Evolutionary conservation across 2,329 filamentous ascomycete genomes (phyloP), one percentile per base, ranked within the genome.

Genomic region (Myriosclerotinia scirpicola): DNA sequence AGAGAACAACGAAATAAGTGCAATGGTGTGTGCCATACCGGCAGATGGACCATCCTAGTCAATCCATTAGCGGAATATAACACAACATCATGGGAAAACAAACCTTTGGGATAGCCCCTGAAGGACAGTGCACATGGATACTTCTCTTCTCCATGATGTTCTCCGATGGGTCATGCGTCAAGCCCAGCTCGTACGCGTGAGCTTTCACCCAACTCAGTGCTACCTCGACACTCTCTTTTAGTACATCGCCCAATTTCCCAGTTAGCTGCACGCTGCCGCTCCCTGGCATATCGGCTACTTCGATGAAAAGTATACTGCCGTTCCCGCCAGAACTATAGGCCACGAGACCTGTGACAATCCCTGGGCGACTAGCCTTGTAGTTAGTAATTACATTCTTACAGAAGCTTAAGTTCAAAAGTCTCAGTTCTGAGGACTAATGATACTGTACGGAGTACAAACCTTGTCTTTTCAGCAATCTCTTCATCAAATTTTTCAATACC

Each of bases 121-220:
- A 92, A 0, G 95, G 95, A 74, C 95, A 99, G 79, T 99, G 95
- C 11, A 99, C 93, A 76, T 99, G 95, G 69, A 99, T 90, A 78
- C 90, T 93, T 69, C 95, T 89, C 74, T 90, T 90, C 81, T 95
- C 94, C 93, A 98, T 97, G 75, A 99, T 93, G 77, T 99, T 94
- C 72, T 94, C 90, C 65, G 87, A 87, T 11, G 90, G 90, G 69
- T 93, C 88, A 66, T 88, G 83, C 5, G 92, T 93, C 52, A 99
- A 82, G 12, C 93, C 93, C 15, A 99, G 84, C 75, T 96, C 92
- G 75, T 90, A 97, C 3, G 94, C 93, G 77, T 99, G 94, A 5
- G 92, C 91, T 79, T 97, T 97, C 62, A 99, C 95, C 95, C 95
- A 99, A 20, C 90, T 94, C 44, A 98, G 84, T 14, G 95, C 95